Conservation (phyloP, 139 green algal genomes). For the Ulvella scutata region DNA sequence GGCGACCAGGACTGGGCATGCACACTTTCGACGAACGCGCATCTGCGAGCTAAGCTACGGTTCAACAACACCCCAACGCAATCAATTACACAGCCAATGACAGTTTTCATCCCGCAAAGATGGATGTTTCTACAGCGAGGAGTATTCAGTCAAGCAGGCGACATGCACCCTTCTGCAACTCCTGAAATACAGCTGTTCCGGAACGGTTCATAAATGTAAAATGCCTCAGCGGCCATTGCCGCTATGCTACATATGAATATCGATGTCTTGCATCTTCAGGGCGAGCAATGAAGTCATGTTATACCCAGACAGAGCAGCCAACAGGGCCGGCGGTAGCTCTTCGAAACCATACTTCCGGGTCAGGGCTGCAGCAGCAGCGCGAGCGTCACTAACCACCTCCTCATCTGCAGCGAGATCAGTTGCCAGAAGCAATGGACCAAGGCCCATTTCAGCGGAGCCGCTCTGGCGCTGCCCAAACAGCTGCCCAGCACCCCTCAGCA, state of each 20-base stretch:
- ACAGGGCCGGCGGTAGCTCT: neutral
- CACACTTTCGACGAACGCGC: too few relatives aligned
- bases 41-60: too few relatives aligned
- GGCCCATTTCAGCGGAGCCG: neutral
- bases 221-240: too few relatives aligned
- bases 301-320: neutral
- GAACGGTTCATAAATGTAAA: too few relatives aligned
- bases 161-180: too few relatives aligned
- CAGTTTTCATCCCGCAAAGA: too few relatives aligned
- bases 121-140: too few relatives aligned
- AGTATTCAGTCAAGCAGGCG: too few relatives aligned
- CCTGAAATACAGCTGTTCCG: too few relatives aligned
- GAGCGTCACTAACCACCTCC: conserved; percentile 11
- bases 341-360: neutral
- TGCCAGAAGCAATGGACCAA: neutral
- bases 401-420: neutral
- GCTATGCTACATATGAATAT: conserved; percentile 1
- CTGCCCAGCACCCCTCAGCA: neutral
- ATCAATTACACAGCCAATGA: too few relatives aligned
- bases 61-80: too few relatives aligned
- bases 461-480: neutral
- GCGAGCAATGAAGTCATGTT: neutral
- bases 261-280: neutral
- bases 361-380: neutral
- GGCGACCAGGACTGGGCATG: too few relatives aligned